Evolutionary conservation across 2,329 filamentous ascomycete genomes (phyloP).

Genomic region (Pyrenophora teres): DNA sequence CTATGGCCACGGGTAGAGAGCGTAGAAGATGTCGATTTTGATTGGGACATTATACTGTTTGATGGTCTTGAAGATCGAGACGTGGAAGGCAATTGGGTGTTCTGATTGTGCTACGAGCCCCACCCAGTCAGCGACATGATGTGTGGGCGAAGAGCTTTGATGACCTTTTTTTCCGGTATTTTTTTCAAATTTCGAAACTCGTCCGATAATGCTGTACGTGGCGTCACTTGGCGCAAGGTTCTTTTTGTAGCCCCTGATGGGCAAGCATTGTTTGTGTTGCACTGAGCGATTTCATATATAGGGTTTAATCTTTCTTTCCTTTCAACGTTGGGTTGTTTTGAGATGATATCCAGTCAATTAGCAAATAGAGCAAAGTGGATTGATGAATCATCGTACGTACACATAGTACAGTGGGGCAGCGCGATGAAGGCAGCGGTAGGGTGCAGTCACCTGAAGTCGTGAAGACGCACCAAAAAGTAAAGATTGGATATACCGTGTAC

Average conservation of each 20-base stretch:
- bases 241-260: neutral
- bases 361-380: constrained; percentile 7
- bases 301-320: neutral
- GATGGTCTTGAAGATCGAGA: constrained; percentile 43
- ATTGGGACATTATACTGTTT: constrained; percentile 45
- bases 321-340: neutral
- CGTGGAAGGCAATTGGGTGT: constrained; percentile 42
- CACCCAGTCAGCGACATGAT: neutral
- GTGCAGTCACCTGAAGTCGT: neutral
- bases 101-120: neutral
- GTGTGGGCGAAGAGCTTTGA: too few species aligned
- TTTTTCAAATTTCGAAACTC: too few species aligned
- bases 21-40: constrained; percentile 19
- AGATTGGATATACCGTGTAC: neutral
- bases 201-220: neutral
- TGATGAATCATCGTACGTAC: neutral
- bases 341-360: constrained; percentile 1
- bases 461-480: constrained; percentile 1
- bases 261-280: neutral
- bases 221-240: too few species aligned
- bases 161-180: neutral
- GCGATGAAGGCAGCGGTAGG: constrained; percentile 2
- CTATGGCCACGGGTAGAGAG: constrained; percentile 35
- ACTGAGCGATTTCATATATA: constrained; percentile 1
- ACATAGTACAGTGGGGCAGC: neutral